Evolutionary conservation across 257 asterid genomes (phyloP), one percentile per base, ranked within the genome.

Genomic region (Ehretia macrophylla): DNA sequence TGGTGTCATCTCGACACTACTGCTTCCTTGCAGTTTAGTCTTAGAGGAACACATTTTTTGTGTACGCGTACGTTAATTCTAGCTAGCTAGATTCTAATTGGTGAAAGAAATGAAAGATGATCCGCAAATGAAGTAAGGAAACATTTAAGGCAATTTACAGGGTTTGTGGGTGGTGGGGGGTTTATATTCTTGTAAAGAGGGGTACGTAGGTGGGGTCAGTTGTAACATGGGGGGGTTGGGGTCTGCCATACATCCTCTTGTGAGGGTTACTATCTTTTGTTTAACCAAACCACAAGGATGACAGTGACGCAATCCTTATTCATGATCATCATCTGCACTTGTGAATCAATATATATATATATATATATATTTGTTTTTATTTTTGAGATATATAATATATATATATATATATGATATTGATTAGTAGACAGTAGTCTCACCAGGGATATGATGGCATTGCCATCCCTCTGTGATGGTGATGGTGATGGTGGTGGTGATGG

Each of bases 221-320:
- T 55, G 85, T 60, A 78, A 82, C 94, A 78, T 82, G 90, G 84
- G 61, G 72, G 60, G 74, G 78, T 75, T 79, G 76, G 78, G 73
- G 75, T 68, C 79, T 75, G 79, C 80, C 77, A 67, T 75, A 66
- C 81, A 71, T 48, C 75, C 63, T 60, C 76, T 67, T 64, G 69
- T 70, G 80, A 68, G 49, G 78, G 83, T 69, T 75, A 75, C 70
- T 68, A 47, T 53, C 76, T 56, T 53, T 49, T 65, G 58, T 58
- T 77, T 58, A 68, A 67, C 70, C 21, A 47, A 42, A 65, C 74
- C 77, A 63, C 65, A 69, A 59, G 74, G 60, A 40, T 70, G 77
- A 70, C 68, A 47, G 32, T 45, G 69, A 75, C 77, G 17, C 64
- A 11, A 66, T 75, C 70, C 80, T 62, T 56, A 48, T 42, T 42